Evolutionary conservation across 129 eudicot species (phyloP).

Genomic region (carrot (Daucus carota)): DNA sequence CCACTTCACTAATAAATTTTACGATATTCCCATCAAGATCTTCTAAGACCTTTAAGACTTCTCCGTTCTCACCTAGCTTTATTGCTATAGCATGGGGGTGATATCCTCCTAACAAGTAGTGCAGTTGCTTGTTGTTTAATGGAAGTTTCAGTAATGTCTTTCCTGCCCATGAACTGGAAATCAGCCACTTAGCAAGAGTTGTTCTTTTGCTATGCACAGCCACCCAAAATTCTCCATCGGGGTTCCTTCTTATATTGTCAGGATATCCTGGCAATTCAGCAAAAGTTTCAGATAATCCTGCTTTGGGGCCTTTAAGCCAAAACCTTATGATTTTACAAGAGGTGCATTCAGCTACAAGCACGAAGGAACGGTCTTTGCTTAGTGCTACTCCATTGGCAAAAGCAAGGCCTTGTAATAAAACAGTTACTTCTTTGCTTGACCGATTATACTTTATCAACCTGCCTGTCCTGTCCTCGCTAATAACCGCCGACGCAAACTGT

Average conservation of each 20-base stretch:
- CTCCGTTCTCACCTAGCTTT: conserved; percentile 39
- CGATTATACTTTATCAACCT: conserved; percentile 54
- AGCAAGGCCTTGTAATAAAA: conserved; percentile 44
- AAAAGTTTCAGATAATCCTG: conserved; percentile 42
- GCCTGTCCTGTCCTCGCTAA: conserved; percentile 60
- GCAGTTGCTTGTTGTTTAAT: conserved; percentile 21
- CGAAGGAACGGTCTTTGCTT: conserved; percentile 56
- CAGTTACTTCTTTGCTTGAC: conserved; percentile 39
- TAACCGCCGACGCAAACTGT: conserved; percentile 28
- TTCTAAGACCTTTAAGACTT: conserved; percentile 32
- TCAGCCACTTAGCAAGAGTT: conserved; percentile 21
- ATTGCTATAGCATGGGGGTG: conserved; percentile 38
- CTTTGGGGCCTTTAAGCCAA: conserved; percentile 67
- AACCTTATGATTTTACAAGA: conserved; percentile 40
- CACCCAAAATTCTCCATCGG: conserved; percentile 68
- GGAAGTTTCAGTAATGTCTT: conserved; percentile 23
- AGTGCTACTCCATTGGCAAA: conserved; percentile 84
- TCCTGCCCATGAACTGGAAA: conserved; percentile 28
- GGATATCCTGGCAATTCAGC: conserved; percentile 47
- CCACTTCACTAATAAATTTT: conserved; percentile 47
- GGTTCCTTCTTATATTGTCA: conserved; percentile 52
- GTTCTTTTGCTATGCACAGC: conserved; percentile 43
- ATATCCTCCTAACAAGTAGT: conserved; percentile 30
- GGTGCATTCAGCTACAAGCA: conserved; percentile 60
- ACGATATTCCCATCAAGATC: conserved; percentile 36